Percentiles rank a stretch among this genome's conserved stretches.
Evolutionary conservation across 352 stramenopile genomes (phyloP).

Genomic region (Thalassiosira ordinaria): DNA sequence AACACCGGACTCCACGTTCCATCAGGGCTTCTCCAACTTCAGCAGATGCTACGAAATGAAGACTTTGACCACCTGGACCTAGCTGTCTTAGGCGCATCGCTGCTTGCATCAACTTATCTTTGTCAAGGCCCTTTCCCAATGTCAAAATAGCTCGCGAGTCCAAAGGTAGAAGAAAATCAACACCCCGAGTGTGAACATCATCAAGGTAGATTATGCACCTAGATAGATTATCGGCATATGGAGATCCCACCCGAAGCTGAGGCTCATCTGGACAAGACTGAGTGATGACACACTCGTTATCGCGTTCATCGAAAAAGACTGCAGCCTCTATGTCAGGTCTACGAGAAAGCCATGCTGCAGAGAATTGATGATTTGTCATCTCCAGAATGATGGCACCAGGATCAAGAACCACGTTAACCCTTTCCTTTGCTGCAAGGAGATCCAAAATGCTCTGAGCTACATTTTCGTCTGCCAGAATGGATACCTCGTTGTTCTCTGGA

Average conservation of each 20-base stretch:
- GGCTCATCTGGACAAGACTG: background rate
- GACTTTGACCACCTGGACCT: conserved; percentile 2
- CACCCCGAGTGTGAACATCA: conserved; percentile 11
- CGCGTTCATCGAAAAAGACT: conserved; percentile 4
- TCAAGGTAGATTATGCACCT: conserved; percentile 24
- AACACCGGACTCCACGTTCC: background rate
- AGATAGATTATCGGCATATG: conserved; percentile 11
- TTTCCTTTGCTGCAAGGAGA: background rate
- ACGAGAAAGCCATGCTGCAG: background rate
- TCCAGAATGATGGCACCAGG: conserved; percentile 12
- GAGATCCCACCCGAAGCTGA: background rate
- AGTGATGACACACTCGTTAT: conserved; percentile 5
- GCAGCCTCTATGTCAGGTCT: background rate
- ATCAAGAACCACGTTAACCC: conserved; percentile 12
- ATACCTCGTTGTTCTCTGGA: conserved; percentile 6
- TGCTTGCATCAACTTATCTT: conserved; percentile 14
- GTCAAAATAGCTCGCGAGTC: conserved; percentile 4
- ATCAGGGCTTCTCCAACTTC: conserved; percentile 4
- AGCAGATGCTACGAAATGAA: conserved; percentile 8
- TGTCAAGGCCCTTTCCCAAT: conserved; percentile 4
- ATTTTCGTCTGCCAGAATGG: background rate
- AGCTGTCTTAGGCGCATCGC: background rate
- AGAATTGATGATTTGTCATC: conserved; percentile 3
- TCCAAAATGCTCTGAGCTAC: background rate
- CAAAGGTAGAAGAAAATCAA: conserved; percentile 18